Percentiles rank a stretch among this genome's conserved stretches.
phyloP scores from a whole-genome alignment of 208 protist species.

The Leishmania tarentolae region DNA sequence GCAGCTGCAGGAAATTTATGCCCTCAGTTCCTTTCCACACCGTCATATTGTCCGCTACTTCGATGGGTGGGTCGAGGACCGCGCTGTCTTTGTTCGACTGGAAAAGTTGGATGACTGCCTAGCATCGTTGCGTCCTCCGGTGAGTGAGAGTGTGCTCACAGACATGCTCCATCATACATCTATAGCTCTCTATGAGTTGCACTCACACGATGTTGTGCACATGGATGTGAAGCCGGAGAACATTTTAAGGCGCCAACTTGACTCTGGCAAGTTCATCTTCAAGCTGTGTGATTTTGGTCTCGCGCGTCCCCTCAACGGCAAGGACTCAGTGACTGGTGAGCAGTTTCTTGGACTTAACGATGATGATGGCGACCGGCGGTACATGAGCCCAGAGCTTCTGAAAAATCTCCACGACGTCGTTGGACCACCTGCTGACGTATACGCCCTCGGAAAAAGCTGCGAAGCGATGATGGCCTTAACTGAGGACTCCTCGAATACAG shows the following conservation, averaged over 20 bases:
- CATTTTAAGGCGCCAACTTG: slow-evolving; percentile 22
- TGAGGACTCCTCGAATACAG: slow-evolving; percentile 37
- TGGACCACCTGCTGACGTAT: slow-evolving; percentile 78
- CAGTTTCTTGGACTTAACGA: slow-evolving; percentile 74
- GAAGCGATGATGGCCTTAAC: slow-evolving; percentile 54
- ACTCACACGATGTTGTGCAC: slow-evolving; percentile 76
- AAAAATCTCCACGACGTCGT: slow-evolving; percentile 27
- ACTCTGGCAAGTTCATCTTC: slow-evolving; percentile 47
- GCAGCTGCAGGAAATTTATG: slow-evolving; percentile 81
- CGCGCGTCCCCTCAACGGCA: slow-evolving; percentile 41
- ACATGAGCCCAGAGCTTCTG: slow-evolving; percentile 77
- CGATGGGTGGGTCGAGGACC: slow-evolving; percentile 87
- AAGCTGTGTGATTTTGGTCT: slow-evolving; percentile 91
- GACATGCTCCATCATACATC: slow-evolving; percentile 72
- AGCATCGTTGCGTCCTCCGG: slow-evolving; percentile 39
- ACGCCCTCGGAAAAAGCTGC: slow-evolving; percentile 86
- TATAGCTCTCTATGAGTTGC: slow-evolving; percentile 74
- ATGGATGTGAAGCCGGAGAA: slow-evolving; percentile 84
- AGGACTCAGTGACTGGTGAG: slow-evolving; percentile 41
- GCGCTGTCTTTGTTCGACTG: slow-evolving; percentile 73
- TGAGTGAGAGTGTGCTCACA: slow-evolving; percentile 50
- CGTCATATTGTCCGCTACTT: slow-evolving; percentile 86
- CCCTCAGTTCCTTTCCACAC: slow-evolving; percentile 68
- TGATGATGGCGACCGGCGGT: slow-evolving; percentile 83
- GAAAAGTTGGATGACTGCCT: slow-evolving; percentile 65